phyloP scores from a whole-genome alignment of 78 protist species.

The Ministeria vibrans region DNA sequence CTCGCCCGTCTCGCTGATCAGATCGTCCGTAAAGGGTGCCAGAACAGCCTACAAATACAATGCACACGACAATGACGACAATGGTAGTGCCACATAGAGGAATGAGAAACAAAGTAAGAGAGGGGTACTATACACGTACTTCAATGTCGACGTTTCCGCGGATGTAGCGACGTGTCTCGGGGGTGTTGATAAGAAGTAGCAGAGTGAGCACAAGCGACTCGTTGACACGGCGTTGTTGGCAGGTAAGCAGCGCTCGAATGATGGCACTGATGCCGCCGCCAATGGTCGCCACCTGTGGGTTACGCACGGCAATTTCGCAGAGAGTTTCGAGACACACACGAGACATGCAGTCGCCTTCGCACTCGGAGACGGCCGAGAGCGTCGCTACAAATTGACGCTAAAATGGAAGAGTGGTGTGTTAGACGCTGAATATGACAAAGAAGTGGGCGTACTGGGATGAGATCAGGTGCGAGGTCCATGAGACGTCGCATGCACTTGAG shows the following conservation, averaged over 20 bases:
- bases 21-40: too few species aligned
- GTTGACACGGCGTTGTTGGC: background rate
- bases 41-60: too few species aligned
- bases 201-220: background rate
- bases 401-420: background rate
- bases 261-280: background rate
- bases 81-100: too few species aligned
- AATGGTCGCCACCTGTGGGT: background rate
- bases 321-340: background rate
- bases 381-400: background rate
- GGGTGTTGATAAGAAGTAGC: background rate
- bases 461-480: background rate
- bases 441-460: background rate
- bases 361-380: background rate
- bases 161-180: background rate
- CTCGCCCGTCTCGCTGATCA: too few species aligned
- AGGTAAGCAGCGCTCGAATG: background rate
- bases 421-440: background rate
- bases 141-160: background rate
- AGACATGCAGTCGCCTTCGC: background rate
- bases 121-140: too few species aligned
- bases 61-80: too few species aligned
- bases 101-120: too few species aligned
- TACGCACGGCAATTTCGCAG: background rate
- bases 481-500: background rate